Conservation (phyloP, 805 yeast genomes). For the Teunomyces kruisii region DNA sequence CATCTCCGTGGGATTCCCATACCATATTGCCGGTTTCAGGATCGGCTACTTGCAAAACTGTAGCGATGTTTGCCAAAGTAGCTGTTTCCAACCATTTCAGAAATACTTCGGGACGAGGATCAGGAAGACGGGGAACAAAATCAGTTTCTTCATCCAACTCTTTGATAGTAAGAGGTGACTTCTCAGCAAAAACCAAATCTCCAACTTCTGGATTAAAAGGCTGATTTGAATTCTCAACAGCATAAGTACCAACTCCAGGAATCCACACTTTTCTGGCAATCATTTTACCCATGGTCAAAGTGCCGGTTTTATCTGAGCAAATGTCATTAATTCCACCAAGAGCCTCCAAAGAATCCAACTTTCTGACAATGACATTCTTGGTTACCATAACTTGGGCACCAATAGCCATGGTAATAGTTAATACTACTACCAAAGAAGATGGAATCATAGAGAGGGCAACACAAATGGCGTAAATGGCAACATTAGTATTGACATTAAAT, state of each 20-base stretch:
- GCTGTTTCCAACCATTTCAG: slow-evolving; percentile 32
- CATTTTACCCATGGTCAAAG: slow-evolving; percentile 40
- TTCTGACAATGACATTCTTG: slow-evolving; percentile 36
- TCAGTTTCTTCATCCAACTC: slow-evolving; percentile 37
- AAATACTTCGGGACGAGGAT: slow-evolving; percentile 19
- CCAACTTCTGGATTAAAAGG: slow-evolving; percentile 42
- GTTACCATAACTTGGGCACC: slow-evolving; percentile 40
- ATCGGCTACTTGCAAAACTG: slow-evolving; percentile 16
- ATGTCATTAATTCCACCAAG: slow-evolving; percentile 57
- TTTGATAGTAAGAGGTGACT: slow-evolving; percentile 28
- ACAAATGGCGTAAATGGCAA: slow-evolving; percentile 41
- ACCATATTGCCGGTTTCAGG: slow-evolving; percentile 28
- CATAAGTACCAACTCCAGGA: slow-evolving; percentile 33
- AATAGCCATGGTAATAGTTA: slow-evolving; percentile 42
- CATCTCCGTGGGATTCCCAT: slow-evolving; percentile 42
- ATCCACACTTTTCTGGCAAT: slow-evolving; percentile 38
- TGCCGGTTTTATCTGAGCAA: slow-evolving; percentile 81
- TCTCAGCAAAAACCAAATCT: slow-evolving; percentile 31
- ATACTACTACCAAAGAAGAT: slow-evolving; percentile 37
- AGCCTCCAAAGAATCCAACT: slow-evolving; percentile 38
- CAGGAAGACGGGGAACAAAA: slow-evolving; percentile 30
- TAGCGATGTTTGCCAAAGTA: slow-evolving; percentile 41
- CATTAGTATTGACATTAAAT: slow-evolving; percentile 31
- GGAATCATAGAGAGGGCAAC: slow-evolving; percentile 43
- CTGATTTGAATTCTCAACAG: slow-evolving; percentile 32